Conservation (phyloP, 2,329 filamentous ascomycete species). For the Xylariaceae sp. region DNA sequence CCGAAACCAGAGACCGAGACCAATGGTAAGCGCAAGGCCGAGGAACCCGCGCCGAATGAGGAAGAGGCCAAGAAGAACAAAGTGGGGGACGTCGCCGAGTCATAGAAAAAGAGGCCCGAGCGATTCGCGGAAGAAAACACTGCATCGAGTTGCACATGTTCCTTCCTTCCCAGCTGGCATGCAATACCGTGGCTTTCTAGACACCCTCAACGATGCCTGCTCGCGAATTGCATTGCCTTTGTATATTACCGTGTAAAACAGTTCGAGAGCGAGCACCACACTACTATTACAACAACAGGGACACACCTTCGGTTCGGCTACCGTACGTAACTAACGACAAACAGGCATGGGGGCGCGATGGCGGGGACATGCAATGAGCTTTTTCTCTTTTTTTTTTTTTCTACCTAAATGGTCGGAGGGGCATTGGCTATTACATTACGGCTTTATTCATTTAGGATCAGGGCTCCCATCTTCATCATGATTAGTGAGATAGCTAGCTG, state of each 20-base stretch:
- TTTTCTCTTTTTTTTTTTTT: too few species aligned
- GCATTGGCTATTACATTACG: too few species aligned
- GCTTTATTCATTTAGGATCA: background rate
- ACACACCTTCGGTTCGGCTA: too few species aligned
- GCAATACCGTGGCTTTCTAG: background rate
- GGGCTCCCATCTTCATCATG: background rate
- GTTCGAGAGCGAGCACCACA: too few species aligned
- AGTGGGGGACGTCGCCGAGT: constrained; percentile 32
- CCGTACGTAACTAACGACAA: too few species aligned
- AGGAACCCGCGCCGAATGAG: constrained; percentile 37
- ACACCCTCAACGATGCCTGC: background rate
- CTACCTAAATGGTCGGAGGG: too few species aligned
- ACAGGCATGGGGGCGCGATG: background rate
- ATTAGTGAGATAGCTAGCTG: too few species aligned
- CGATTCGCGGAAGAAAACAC: too few species aligned
- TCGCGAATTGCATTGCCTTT: background rate
- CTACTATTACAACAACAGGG: too few species aligned
- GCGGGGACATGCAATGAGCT: too few species aligned
- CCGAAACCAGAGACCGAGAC: constrained; percentile 35
- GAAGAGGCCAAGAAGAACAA: constrained; percentile 43
- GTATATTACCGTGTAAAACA: background rate
- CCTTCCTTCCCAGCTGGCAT: background rate
- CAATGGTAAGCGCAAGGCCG: constrained; percentile 49
- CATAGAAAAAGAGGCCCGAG: background rate
- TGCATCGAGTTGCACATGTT: too few species aligned